Evolutionary conservation across 2,329 filamentous ascomycete genomes (phyloP).

Genomic region (Peltaster fructicola): DNA sequence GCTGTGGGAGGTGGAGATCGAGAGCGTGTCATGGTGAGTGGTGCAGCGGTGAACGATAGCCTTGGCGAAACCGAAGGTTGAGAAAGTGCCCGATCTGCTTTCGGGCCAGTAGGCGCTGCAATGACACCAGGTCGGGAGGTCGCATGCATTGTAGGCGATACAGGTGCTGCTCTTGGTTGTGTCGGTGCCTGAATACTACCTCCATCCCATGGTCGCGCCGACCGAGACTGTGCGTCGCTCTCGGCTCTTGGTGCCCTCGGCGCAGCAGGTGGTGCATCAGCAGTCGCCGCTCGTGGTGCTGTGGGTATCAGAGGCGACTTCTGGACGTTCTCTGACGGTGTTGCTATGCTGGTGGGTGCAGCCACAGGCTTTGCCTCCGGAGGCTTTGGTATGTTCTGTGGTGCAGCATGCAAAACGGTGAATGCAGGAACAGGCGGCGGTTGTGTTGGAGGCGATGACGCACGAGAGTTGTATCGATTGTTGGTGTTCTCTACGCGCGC

Average conservation of each 20-base stretch:
- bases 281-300: slow-evolving; percentile 2
- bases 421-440: slow-evolving; percentile 39
- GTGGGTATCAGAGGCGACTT: neutral
- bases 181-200: too few relatives aligned
- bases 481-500: slow-evolving; percentile 28
- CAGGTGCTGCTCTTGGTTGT: slow-evolving; percentile 14
- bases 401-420: slow-evolving; percentile 19
- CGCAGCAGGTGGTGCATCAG: slow-evolving; percentile 13
- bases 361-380: slow-evolving; percentile 15
- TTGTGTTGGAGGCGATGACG: slow-evolving; percentile 34
- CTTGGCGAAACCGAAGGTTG: too few relatives aligned
- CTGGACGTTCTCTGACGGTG: slow-evolving; percentile 1
- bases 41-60: too few relatives aligned
- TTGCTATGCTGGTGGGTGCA: slow-evolving; percentile 1
- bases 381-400: slow-evolving; percentile 24
- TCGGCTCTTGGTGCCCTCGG: slow-evolving; percentile 19
- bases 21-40: too few relatives aligned
- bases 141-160: slow-evolving; percentile 9
- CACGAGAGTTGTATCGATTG: slow-evolving; percentile 28
- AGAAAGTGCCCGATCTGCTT: slow-evolving; percentile 10
- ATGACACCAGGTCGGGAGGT: slow-evolving; percentile 10
- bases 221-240: slow-evolving; percentile 11
- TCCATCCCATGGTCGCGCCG: slow-evolving; percentile 3
- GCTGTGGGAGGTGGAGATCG: slow-evolving; percentile 12
- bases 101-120: slow-evolving; percentile 3